A percentile compares a stretch with the other conserved stretches of the same genome.
Evolutionary conservation across 805 yeast species (phyloP).

Genomic region (Brettanomyces sp.): DNA sequence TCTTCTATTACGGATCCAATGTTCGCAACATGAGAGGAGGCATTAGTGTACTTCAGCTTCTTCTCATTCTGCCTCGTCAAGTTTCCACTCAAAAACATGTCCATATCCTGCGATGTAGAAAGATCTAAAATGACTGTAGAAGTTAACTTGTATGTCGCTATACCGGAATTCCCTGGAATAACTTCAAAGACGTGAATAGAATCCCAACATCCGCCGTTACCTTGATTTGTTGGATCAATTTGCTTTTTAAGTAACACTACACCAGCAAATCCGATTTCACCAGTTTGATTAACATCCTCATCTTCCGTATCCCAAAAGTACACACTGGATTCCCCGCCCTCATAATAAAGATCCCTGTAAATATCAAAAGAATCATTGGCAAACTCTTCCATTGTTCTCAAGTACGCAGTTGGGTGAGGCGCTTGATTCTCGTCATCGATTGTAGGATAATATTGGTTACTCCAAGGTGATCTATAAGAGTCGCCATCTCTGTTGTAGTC

Average conservation of each 20-base stretch:
- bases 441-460: constrained; percentile 57
- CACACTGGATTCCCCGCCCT: constrained; percentile 85
- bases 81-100: constrained; percentile 61
- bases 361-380: constrained; percentile 90
- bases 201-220: constrained; percentile 66
- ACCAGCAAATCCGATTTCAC: constrained; percentile 73
- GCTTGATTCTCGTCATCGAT: constrained; percentile 50
- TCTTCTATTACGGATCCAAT: constrained; percentile 83
- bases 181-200: constrained; percentile 89
- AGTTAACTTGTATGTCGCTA: constrained; percentile 60
- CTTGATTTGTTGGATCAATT: constrained; percentile 31
- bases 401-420: constrained; percentile 57
- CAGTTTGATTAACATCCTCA: constrained; percentile 34
- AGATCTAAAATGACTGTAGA: constrained; percentile 81
- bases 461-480: constrained; percentile 85
- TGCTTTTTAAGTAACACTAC: constrained; percentile 76
- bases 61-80: constrained; percentile 77
- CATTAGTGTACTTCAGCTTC: constrained; percentile 36
- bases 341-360: constrained; percentile 88
- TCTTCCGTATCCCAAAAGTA: constrained; percentile 86
- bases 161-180: constrained; percentile 27
- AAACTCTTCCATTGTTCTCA: constrained; percentile 67
- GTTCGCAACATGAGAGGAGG: constrained; percentile 70
- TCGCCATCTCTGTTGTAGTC: constrained; percentile 96
- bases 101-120: constrained; percentile 19